A percentile compares a stretch with the other conserved stretches of the same genome.
Evolutionary conservation across 192 early-diverging fungal genomes (phyloP).

Genomic region (Jimgerdemannia flammicorona): DNA sequence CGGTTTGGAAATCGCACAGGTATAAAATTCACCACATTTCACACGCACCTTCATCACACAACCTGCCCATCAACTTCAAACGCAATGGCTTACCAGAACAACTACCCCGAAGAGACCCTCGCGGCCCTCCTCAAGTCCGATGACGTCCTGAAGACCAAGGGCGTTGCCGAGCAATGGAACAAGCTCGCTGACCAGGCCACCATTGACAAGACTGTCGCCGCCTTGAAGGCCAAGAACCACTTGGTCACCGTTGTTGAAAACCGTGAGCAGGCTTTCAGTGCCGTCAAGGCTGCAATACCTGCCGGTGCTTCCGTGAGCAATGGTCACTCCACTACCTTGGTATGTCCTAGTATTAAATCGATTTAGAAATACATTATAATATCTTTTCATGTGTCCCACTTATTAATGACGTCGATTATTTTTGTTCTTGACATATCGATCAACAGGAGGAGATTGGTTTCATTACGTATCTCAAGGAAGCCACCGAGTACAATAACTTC

Average conservation of each 20-base stretch:
- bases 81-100: not conserved
- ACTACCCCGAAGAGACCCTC: constrained; percentile 7
- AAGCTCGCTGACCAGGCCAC: constrained; percentile 26
- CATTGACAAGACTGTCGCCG: constrained; percentile 24
- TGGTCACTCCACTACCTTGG: constrained; percentile 37
- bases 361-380: too few relatives aligned
- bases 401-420: too few relatives aligned
- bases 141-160: not conserved
- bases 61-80: too few relatives aligned
- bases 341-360: not conserved
- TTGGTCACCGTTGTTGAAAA: constrained; percentile 31
- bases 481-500: constrained; percentile 34
- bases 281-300: constrained; percentile 25
- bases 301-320: constrained; percentile 33
- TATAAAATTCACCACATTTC: too few relatives aligned
- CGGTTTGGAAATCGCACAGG: too few relatives aligned
- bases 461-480: constrained; percentile 38
- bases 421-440: not conserved
- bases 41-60: too few relatives aligned
- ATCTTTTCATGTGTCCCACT: too few relatives aligned
- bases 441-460: constrained; percentile 37
- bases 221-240: constrained; percentile 31
- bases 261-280: constrained; percentile 24
- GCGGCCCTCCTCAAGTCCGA: constrained; percentile 5
- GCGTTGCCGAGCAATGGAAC: not conserved